phyloP scores from a whole-genome alignment of 2,329 filamentous ascomycete species.

The Pseudophaeomoniella oleicola region DNA sequence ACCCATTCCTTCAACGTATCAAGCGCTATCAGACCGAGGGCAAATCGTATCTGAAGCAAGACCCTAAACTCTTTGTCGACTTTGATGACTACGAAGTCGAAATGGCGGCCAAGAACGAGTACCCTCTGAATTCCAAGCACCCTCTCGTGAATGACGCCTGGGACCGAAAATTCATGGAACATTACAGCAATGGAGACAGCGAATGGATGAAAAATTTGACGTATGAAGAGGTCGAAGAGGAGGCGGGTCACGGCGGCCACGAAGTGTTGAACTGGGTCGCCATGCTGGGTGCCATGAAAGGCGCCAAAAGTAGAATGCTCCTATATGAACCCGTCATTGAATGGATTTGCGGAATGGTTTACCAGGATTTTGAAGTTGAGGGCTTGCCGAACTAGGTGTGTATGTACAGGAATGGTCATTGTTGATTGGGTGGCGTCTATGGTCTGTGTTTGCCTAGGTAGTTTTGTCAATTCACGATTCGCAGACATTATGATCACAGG shows the following conservation, averaged over 20 bases:
- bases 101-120: conserved; percentile 17
- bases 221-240: conserved; percentile 11
- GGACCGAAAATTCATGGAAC: conserved; percentile 14
- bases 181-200: conserved; percentile 11
- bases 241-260: conserved; percentile 11
- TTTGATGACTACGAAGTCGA: conserved; percentile 18
- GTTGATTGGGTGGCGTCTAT: too few relatives aligned
- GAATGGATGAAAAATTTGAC: conserved; percentile 10
- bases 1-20: conserved; percentile 16
- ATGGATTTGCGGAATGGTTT: conserved; percentile 8
- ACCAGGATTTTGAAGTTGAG: conserved; percentile 5
- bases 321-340: conserved; percentile 7
- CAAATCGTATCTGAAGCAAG: conserved; percentile 10
- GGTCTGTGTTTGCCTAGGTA: too few relatives aligned
- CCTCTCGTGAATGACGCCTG: conserved; percentile 16
- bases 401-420: too few relatives aligned
- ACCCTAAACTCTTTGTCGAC: conserved; percentile 15
- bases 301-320: conserved; percentile 4
- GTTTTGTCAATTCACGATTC: too few relatives aligned
- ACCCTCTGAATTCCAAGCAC: conserved; percentile 16
- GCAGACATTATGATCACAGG: too few relatives aligned
- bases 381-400: conserved; percentile 1
- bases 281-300: conserved; percentile 6
- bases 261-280: conserved; percentile 12
- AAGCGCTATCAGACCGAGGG: conserved; percentile 16